Conservation (phyloP, 768 basidiomycete genomes). For the Termitomyces sp. region DNA sequence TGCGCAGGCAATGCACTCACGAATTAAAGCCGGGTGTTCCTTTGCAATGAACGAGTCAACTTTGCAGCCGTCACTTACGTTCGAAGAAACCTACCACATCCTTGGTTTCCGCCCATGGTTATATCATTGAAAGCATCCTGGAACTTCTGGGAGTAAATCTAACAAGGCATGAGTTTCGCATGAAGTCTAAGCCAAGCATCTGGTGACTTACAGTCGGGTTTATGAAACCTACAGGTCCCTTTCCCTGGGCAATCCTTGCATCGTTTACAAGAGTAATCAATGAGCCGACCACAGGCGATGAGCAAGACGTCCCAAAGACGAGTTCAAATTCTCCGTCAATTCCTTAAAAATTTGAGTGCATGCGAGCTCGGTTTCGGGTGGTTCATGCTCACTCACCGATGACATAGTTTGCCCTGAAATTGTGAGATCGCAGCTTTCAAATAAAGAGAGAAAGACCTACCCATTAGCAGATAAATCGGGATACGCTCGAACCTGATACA, state of each 20-base stretch:
- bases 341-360: slow-evolving; percentile 12
- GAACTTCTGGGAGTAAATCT: slow-evolving; percentile 35
- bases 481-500: slow-evolving; percentile 39
- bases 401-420: slow-evolving; percentile 33
- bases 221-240: slow-evolving; percentile 45
- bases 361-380: background rate
- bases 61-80: background rate
- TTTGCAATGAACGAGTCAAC: slow-evolving; percentile 7
- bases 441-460: slow-evolving; percentile 10
- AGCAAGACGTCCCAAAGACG: slow-evolving; percentile 48
- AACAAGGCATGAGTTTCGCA: background rate
- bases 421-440: background rate
- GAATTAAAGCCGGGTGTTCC: slow-evolving; percentile 34
- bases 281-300: slow-evolving; percentile 46
- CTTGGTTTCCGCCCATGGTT: slow-evolving; percentile 35
- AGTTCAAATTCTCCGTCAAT: slow-evolving; percentile 36
- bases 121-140: slow-evolving; percentile 38
- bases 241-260: slow-evolving; percentile 39
- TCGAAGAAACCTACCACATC: slow-evolving; percentile 27
- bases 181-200: background rate
- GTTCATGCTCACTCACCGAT: slow-evolving; percentile 25
- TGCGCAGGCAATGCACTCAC: slow-evolving; percentile 15
- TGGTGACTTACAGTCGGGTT: slow-evolving; percentile 35
- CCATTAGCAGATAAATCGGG: slow-evolving; percentile 52
- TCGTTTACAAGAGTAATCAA: slow-evolving; percentile 53